Conservation (phyloP, 148 eudicot species). For the Diospyros lotus region DNA sequence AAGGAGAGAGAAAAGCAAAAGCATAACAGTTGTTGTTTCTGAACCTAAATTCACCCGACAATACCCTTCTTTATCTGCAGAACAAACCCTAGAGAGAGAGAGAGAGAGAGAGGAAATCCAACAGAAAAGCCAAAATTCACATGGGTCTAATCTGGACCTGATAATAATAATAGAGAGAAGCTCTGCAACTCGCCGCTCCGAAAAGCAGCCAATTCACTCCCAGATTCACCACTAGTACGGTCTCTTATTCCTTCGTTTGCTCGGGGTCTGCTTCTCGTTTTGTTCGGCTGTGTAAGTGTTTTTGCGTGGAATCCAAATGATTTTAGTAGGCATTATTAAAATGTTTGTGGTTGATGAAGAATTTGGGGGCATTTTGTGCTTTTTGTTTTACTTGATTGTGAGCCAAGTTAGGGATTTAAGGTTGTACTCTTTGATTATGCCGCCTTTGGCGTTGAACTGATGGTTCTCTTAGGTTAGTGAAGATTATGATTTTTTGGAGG, state of each 20-base stretch:
- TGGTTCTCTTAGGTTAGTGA: not conserved
- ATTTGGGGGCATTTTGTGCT: not conserved
- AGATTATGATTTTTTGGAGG: not conserved
- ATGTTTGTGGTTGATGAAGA: not conserved
- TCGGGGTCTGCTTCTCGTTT: slow-evolving; percentile 8
- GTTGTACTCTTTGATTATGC: not conserved
- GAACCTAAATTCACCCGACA: no score
- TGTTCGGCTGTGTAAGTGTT: not conserved
- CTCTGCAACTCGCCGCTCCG: not conserved
- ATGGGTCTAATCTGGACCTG: not conserved
- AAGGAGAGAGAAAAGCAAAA: not conserved
- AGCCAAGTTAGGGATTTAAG: slow-evolving; percentile 6
- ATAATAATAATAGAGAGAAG: not conserved
- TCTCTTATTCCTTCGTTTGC: not conserved
- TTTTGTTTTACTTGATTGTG: slow-evolving; percentile 11
- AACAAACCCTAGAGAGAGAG: not conserved
- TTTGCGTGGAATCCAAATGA: slow-evolving; percentile 4
- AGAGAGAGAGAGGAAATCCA: not conserved
- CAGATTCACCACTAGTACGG: not conserved
- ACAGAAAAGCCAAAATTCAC: not conserved
- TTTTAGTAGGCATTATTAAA: not conserved
- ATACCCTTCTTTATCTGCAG: no score
- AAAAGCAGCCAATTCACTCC: slow-evolving; percentile 2
- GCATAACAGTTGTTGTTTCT: not conserved
- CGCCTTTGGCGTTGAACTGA: slow-evolving; percentile 6